Base-by-base conservation (phyloP, 805 yeast species). In the Zygosaccharomyces gambellarensis region DNA sequence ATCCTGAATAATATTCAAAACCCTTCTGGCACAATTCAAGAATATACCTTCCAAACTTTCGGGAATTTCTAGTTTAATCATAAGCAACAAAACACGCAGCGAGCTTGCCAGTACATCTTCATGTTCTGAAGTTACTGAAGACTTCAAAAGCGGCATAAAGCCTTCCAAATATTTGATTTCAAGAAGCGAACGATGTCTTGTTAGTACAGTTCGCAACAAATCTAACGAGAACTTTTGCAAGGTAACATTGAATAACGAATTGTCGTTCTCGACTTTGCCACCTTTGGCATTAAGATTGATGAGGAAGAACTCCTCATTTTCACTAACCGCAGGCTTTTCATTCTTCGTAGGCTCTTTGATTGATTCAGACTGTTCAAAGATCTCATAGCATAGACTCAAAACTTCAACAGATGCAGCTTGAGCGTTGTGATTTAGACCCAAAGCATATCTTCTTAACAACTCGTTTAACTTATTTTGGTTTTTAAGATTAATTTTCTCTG, bases 181-280 rank as follows among this genome's bases (percentile, higher is more conserved):
- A 49, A 83, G 67, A 45, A 92, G 74, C 0, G 73, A 69, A 8
- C 77, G 79, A 59, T 87, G 81, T 50, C 81, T 79, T 2, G 83
- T 73, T 25, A 94, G 71, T 0, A 90, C 85, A 3, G 83, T 78
- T 55, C 90, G 76, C 48, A 92, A 69, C 32, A 88, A 68, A 56
- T 92, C 96, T 51, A 90, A 73, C 0, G 95, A 72, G 61, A 94
- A 84, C 55, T 81, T 80, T 58, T 86, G 90, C 57, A 94, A 69
- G 1, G 87, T 77, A 46, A 74, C 77, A 43, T 77, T 65, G 54
- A 82, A 85, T 21, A 77, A 69, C 1, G 83, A 73, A 49, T 73
- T 78, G 54, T 83, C 86, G 42, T 70, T 70, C 43, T 78, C 81
- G 8, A 80, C 79, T 51, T 71, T 75, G 23, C 66, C 69, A 4